Percentiles rank a stretch among this genome's conserved stretches.
phyloP scores from a whole-genome alignment of 2,329 filamentous ascomycete species.

The Rugonectria rugulosa region DNA sequence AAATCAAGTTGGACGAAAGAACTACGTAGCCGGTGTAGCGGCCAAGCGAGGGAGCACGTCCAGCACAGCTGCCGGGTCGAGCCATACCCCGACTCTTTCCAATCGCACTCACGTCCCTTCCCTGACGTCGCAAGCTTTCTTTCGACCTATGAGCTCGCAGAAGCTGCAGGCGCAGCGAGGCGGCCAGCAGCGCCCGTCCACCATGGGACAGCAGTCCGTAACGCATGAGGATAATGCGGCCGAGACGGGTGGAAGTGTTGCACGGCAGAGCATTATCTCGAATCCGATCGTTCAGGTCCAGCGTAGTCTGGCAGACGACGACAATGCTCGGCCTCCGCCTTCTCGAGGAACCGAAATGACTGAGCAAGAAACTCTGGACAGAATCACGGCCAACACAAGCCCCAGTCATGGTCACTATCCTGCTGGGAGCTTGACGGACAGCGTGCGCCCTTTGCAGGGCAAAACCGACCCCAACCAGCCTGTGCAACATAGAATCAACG shows the following conservation, averaged over 20 bases:
- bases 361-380: conserved; percentile 74
- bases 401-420: conserved; percentile 68
- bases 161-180: conserved; percentile 88
- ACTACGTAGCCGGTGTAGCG: conserved; percentile 50
- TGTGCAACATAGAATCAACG: conserved; percentile 60
- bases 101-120: conserved; percentile 90
- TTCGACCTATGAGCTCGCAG: conserved; percentile 95
- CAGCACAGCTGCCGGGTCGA: conserved; percentile 58
- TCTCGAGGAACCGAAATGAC: conserved; percentile 85
- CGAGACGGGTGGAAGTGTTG: conserved; percentile 52
- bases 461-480: conserved; percentile 39
- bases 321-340: conserved; percentile 65
- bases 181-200: conserved; percentile 58
- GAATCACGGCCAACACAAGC: conserved; percentile 76
- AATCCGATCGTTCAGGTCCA: conserved; percentile 51
- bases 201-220: conserved; percentile 47
- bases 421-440: conserved; percentile 74
- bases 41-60: conserved; percentile 54
- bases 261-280: conserved; percentile 65
- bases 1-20: conserved; percentile 65
- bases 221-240: conserved; percentile 51
- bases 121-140: conserved; percentile 89
- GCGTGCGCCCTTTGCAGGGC: conserved; percentile 77
- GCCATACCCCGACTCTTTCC: conserved; percentile 63
- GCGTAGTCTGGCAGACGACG: conserved; percentile 46